Evolutionary conservation across 495 filamentous ascomycete species (phyloP), one percentile per base, ranked within the genome.

Genomic region (Daldinia caldariorum): DNA sequence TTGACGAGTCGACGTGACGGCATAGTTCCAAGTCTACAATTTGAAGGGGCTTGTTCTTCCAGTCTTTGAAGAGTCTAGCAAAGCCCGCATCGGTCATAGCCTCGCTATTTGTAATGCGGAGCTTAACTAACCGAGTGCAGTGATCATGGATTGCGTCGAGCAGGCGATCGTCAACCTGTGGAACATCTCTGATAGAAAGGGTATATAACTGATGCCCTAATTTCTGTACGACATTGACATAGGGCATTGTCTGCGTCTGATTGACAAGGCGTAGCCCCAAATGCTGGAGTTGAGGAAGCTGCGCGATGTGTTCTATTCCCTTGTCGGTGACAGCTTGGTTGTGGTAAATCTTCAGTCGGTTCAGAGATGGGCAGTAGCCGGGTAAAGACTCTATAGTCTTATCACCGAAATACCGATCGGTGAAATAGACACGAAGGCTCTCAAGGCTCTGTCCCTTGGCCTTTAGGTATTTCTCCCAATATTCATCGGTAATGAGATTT

Each of bases 81-180:
- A 90, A 92, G 7, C 83, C 91, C 9, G 84, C 84, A 74, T 97
- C 93, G 0, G 91, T 92, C 73, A 89, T 88, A n/a, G 80, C 68
- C 51, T 90, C 84, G 78, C 92, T 94, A 58, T 89, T 86, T 0
- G 89, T 89, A 70, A 97, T 86, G 31, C 92, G 89, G 10, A 97
- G 82, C 72, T 97, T 97, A 29, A 66, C 62, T 18, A 97, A 84
- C n/a, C 76, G 73, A 16, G 78, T 81, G 79, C 93, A 97, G 47
- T 86, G 82, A 14, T 83, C 79, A 77, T 92, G 90, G 56, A 97
- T 88, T 4, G 82, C 79, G 31, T 86, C 81, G 3, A 93, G 83
- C 4, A 93, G 78, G 22, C 75, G 80, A 73, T 93, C 87, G 69
- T 91, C 86, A 3, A 85, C 82, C 22, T 82, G 69, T 1, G 78